These are phyloP conservation scores for Pestalotiopsis sp. DNA, from an alignment of 2,329 filamentous ascomycete genomes.

Conservation along the genomic window DNA sequence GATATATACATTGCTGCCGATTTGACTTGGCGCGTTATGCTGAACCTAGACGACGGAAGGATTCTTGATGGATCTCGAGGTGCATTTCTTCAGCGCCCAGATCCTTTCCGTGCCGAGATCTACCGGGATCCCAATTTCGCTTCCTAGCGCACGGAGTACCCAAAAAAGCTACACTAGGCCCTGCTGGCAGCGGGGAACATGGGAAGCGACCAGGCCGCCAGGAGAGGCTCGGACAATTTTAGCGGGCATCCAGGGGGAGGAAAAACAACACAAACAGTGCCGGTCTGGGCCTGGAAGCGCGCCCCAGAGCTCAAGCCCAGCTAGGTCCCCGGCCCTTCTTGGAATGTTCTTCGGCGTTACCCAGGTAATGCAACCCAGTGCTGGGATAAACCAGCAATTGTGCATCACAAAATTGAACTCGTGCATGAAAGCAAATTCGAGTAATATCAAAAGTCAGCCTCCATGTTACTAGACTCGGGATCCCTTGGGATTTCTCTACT, in stretches of 20 bases:
- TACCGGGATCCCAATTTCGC: not conserved
- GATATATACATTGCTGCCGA: too few relatives aligned
- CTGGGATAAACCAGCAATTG: not conserved
- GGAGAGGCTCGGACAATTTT: not conserved
- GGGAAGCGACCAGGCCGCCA: too few relatives aligned
- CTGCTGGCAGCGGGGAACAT: not conserved
- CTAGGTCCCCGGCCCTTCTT: not conserved
- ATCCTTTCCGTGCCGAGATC: not conserved
- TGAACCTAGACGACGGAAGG: not conserved
- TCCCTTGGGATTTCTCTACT: too few relatives aligned
- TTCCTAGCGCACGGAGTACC: not conserved
- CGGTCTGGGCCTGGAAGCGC: not conserved
- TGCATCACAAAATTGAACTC: not conserved
- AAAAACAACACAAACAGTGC: not conserved
- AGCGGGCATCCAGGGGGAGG: not conserved
- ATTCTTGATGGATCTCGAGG: not conserved
- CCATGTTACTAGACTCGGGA: too few relatives aligned
- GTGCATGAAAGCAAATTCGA: not conserved
- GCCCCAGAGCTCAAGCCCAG: not conserved
- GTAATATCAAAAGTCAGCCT: not conserved
- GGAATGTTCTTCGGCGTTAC: not conserved
- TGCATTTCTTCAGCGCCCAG: not conserved
- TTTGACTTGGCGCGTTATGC: not conserved
- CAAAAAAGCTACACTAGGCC: not conserved
- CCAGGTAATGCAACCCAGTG: not conserved